Evolutionary conservation across 2,329 filamentous ascomycete genomes (phyloP).

Genomic region (Pezicula radicicola): DNA sequence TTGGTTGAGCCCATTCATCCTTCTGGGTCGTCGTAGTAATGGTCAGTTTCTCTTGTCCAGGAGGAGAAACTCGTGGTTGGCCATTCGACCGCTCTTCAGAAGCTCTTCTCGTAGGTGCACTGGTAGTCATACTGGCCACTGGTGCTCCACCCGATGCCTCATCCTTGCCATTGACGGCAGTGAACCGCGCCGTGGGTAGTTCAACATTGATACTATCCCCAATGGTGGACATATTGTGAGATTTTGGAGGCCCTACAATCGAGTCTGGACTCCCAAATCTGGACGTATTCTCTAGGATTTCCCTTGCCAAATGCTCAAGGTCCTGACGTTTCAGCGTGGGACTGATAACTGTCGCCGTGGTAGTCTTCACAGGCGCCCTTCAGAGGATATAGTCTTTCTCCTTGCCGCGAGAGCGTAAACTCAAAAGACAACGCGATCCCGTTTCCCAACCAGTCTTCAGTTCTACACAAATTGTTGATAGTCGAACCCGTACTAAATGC

Average conservation of each 20-base stretch:
- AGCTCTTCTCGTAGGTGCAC: slow-evolving; percentile 19
- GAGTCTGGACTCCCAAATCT: neutral
- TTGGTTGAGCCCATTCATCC: slow-evolving; percentile 26
- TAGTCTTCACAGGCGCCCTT: slow-evolving; percentile 9
- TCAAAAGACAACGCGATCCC: slow-evolving; percentile 13
- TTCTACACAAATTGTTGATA: neutral
- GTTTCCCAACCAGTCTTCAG: slow-evolving; percentile 16
- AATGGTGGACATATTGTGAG: slow-evolving; percentile 1
- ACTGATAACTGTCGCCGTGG: slow-evolving; percentile 13
- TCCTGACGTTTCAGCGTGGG: slow-evolving; percentile 13
- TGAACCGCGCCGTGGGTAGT: slow-evolving; percentile 29
- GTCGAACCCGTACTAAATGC: neutral
- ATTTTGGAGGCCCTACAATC: too few relatives aligned
- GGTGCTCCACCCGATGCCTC: slow-evolving; percentile 5
- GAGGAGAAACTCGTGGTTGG: slow-evolving; percentile 25
- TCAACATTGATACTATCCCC: slow-evolving; percentile 12
- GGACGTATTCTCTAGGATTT: slow-evolving; percentile 13
- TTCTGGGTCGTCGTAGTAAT: slow-evolving; percentile 24
- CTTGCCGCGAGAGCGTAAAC: slow-evolving; percentile 14
- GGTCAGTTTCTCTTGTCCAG: slow-evolving; percentile 29
- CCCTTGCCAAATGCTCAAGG: slow-evolving; percentile 19
- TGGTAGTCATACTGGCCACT: slow-evolving; percentile 13
- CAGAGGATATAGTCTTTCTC: slow-evolving; percentile 7
- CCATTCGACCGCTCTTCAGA: slow-evolving; percentile 28
- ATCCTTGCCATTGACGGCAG: slow-evolving; percentile 30